A percentile compares a stretch with the other conserved stretches of the same genome.
Conservation (phyloP, 176 grass and related monocot genomes). For the Oryza punctata region DNA sequence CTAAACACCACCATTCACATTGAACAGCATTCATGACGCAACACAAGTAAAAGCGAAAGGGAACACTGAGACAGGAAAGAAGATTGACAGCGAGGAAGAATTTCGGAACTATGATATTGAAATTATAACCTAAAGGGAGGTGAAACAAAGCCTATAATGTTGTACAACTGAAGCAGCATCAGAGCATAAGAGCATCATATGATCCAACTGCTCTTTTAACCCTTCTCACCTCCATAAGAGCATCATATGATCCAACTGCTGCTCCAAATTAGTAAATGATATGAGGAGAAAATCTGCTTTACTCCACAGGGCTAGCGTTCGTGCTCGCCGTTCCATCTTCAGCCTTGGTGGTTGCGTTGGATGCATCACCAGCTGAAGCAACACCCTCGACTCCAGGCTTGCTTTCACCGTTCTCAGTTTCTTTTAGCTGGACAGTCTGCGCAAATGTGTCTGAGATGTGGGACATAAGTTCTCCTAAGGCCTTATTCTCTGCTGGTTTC, state of each 20-base stretch:
- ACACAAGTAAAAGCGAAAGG: conserved; percentile 40
- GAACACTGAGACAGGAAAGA: conserved; percentile 16
- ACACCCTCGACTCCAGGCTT: conserved; percentile 28
- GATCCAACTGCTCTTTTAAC: conserved; percentile 25
- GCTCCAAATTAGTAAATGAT: conserved; percentile 42
- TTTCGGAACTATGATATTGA: conserved; percentile 58
- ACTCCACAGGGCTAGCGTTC: conserved; percentile 25
- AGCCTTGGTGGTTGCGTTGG: conserved; percentile 22
- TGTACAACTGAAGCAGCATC: conserved; percentile 56
- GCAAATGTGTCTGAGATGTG: conserved; percentile 59
- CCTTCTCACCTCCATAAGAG: conserved; percentile 33
- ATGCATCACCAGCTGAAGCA: conserved; percentile 29
- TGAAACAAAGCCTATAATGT: conserved; percentile 68
- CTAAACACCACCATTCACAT: conserved; percentile 42
- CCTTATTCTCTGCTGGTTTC: conserved; percentile 40
- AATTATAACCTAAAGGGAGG: conserved; percentile 66
- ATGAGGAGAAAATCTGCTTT: conserved; percentile 32
- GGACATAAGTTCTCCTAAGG: conserved; percentile 38
- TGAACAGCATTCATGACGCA: conserved; percentile 49
- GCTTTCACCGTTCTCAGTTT: conserved; percentile 35
- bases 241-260: conserved; percentile 37
- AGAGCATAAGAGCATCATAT: too few species aligned
- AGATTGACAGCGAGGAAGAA: conserved; percentile 22
- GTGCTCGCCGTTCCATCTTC: conserved; percentile 44
- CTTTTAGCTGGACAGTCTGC: conserved; percentile 54